Base-by-base conservation (phyloP, 78 protist genomes). In the Dictyostelium brefeldianum region DNA sequence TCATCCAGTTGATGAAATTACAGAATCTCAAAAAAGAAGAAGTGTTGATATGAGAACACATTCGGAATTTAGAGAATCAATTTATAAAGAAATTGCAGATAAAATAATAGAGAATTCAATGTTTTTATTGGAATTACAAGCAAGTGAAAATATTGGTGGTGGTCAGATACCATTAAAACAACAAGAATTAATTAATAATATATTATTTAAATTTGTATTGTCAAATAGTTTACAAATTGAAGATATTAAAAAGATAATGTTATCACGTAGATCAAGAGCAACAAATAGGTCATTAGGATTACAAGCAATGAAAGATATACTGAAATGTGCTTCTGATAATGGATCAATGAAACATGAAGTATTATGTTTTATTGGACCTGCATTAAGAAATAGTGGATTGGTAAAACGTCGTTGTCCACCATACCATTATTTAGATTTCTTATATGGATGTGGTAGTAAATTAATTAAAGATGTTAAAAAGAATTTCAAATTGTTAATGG, bases 371-470 rank as follows among this genome's bases (percentile, higher is more conserved):
- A 78, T 91, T 36, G 95, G 95, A 0, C 95, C 95, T 5, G 95
- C 95, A 53, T 71, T 91, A 5, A 59, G 95, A 78, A 91, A 91
- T 62, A 81, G 83, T 59, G 87, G 85, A 4, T 22, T 75, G 3
- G 95, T 83, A 2, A 80, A 77, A 50, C 47, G 80, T 43, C 25
- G 93, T 47, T 74, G 80, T 43, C 90, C 95, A 53, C 87, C 84
- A 9, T 83, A 81, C 80, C 96, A 93, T 70, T 93, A 93, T 27
- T 64, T 93, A 4, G 96, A 93, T 53, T 81, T 83, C 43, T 59
- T 93, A 17, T 81, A 84, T 31, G 96, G 96, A 18, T 74, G 92
- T 77, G 92, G 96, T 6, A 48, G 41, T 11, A 29, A 69, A 17
- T 78, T 78, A 25, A 14, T 48, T 14, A 31, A 22, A 18, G 94